Conservation (phyloP, 768 basidiomycete species). For the Pisolithus albus region DNA sequence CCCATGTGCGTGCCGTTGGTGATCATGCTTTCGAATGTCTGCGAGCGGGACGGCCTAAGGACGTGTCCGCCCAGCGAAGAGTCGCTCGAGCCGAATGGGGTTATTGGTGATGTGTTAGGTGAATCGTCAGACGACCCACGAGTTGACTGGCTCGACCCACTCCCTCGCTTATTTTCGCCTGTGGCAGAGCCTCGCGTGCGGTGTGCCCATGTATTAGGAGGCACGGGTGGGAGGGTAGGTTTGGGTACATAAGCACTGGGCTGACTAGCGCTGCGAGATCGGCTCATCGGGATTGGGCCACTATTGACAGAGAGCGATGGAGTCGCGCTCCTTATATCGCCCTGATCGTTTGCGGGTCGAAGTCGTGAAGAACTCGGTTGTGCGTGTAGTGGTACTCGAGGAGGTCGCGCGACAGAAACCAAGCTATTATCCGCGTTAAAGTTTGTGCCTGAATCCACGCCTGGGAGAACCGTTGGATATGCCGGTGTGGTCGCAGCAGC, state of each 20-base stretch:
- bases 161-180: constrained; percentile 61
- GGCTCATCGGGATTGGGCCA: constrained; percentile 28
- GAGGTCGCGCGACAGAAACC: constrained; percentile 35
- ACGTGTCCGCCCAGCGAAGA: constrained; percentile 59
- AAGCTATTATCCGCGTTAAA: constrained; percentile 36
- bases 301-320: constrained; percentile 25
- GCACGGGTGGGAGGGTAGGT: constrained; percentile 45
- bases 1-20: constrained; percentile 19
- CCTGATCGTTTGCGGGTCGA: constrained; percentile 44
- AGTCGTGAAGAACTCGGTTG: constrained; percentile 68
- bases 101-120: constrained; percentile 81
- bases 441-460: constrained; percentile 41
- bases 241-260: constrained; percentile 63
- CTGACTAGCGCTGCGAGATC: constrained; percentile 76
- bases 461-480: constrained; percentile 39
- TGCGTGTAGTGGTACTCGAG: constrained; percentile 43
- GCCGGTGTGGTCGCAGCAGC: constrained; percentile 16
- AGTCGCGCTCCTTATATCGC: constrained; percentile 28
- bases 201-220: constrained; percentile 43
- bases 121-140: constrained; percentile 75
- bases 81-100: constrained; percentile 86
- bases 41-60: constrained; percentile 49
- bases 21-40: constrained; percentile 41
- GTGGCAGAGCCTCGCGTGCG: constrained; percentile 35
- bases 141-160: constrained; percentile 79